Conservation (phyloP, 768 basidiomycete species). For the Boletus subparvulus region DNA sequence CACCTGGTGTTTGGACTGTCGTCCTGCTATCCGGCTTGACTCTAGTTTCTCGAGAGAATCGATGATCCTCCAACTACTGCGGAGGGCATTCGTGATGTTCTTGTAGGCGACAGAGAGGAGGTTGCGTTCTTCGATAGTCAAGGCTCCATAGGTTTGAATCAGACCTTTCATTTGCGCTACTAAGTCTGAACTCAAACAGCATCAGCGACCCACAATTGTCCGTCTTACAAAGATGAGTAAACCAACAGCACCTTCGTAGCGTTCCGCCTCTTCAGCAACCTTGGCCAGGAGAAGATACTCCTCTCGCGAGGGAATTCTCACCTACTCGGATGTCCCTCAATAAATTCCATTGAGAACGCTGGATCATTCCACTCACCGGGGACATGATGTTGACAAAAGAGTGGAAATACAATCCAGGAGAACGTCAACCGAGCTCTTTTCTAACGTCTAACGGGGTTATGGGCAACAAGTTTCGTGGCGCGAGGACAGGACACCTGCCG, state of each 20-base stretch:
- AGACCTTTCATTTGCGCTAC: conserved; percentile 77
- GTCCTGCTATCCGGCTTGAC: conserved; percentile 32
- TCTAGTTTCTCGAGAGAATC: conserved; percentile 71
- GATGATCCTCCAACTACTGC: conserved; percentile 82
- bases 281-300: conserved; percentile 67
- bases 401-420: conserved; percentile 5
- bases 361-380: conserved; percentile 25
- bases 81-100: conserved; percentile 80
- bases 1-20: conserved; percentile 43
- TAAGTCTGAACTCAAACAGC: conserved; percentile 53
- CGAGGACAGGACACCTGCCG: conserved; percentile 13
- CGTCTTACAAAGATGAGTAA: not conserved
- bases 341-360: not conserved
- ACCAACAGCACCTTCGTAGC: conserved; percentile 68
- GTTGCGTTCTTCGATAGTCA: conserved; percentile 85
- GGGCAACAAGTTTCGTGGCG: conserved; percentile 28
- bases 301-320: conserved; percentile 34
- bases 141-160: conserved; percentile 62
- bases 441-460: conserved; percentile 29
- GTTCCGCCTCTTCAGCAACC: conserved; percentile 84
- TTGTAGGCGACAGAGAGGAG: conserved; percentile 89
- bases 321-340: conserved; percentile 18
- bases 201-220: conserved; percentile 5
- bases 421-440: conserved; percentile 22
- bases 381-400: conserved; percentile 23